A percentile compares a stretch with the other conserved stretches of the same genome.
Evolutionary conservation across 2,329 filamentous ascomycete genomes (phyloP).

Genomic region (Pestalotiopsis sp.): DNA sequence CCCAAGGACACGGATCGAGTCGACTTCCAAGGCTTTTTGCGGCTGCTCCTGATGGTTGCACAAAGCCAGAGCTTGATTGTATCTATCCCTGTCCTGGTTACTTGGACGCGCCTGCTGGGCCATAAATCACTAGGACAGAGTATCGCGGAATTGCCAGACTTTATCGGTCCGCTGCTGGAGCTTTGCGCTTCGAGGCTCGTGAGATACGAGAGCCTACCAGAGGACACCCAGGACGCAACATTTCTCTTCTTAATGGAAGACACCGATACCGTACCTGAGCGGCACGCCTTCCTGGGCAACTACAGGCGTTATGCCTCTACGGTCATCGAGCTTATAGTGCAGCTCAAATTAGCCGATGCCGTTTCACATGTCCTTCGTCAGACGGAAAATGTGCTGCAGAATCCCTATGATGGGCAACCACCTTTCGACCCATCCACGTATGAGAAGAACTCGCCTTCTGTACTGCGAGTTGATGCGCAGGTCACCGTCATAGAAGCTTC

Average conservation of each 20-base stretch:
- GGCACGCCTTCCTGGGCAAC: conserved; percentile 93
- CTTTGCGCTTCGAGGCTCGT: conserved; percentile 82
- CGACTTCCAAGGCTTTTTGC: conserved; percentile 75
- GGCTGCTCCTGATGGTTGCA: conserved; percentile 77
- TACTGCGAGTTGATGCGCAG: conserved; percentile 82
- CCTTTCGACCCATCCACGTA: conserved; percentile 68
- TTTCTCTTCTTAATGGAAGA: conserved; percentile 87
- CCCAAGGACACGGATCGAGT: conserved; percentile 54
- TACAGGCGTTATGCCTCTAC: conserved; percentile 89
- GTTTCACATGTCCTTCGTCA: conserved; percentile 84
- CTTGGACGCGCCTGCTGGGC: conserved; percentile 82
- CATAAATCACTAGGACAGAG: conserved; percentile 68
- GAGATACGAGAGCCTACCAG: conserved; percentile 83
- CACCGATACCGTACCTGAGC: conserved; percentile 90
- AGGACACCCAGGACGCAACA: conserved; percentile 79
- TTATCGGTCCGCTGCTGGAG: conserved; percentile 78
- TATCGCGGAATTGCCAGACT: conserved; percentile 59
- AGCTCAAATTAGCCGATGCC: conserved; percentile 80
- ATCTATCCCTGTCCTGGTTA: conserved; percentile 88
- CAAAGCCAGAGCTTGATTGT: conserved; percentile 87
- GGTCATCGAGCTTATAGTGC: conserved; percentile 84
- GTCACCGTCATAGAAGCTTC: conserved; percentile 88
- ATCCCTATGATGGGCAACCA: conserved; percentile 72
- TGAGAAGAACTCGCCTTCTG: conserved; percentile 70
- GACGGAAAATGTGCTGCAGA: conserved; percentile 73